A percentile compares a stretch with the other conserved stretches of the same genome.
phyloP scores from a whole-genome alignment of 2,329 filamentous ascomycete species.

The Bertia moriformis region DNA sequence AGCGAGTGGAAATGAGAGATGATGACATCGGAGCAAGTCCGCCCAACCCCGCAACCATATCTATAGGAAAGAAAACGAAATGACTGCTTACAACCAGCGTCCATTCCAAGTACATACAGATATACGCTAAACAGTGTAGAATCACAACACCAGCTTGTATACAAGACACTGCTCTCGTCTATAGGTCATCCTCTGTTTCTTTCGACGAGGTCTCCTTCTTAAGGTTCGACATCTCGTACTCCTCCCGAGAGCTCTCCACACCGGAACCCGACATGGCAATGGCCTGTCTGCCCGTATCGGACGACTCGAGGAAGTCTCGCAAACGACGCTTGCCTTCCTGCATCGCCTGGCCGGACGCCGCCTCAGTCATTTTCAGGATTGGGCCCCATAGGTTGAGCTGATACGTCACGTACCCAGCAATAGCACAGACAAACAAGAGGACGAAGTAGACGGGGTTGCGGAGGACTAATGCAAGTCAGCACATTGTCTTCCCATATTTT shows the following conservation, averaged over 20 bases:
- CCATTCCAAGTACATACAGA: no score
- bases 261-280: constrained; percentile 49
- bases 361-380: constrained; percentile 88
- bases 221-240: neutral
- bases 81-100: no score
- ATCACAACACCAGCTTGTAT: no score
- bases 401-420: constrained; percentile 78
- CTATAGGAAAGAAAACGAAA: no score
- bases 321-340: constrained; percentile 86
- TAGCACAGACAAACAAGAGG: constrained; percentile 62
- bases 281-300: constrained; percentile 72
- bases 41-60: no score
- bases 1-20: no score
- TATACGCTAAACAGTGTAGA: no score
- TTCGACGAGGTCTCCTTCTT: neutral
- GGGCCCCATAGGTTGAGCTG: constrained; percentile 90
- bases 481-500: no score
- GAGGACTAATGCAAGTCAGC: constrained; percentile 45
- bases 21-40: no score
- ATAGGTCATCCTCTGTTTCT: neutral
- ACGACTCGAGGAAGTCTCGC: constrained; percentile 75
- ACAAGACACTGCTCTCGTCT: neutral
- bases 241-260: neutral
- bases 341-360: constrained; percentile 70
- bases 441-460: constrained; percentile 90